Percentiles rank a stretch among this genome's conserved stretches.
These are phyloP conservation scores for Fusarium metavorans DNA, from an alignment of 2,329 filamentous ascomycete species.

Conservation along the genomic window DNA sequence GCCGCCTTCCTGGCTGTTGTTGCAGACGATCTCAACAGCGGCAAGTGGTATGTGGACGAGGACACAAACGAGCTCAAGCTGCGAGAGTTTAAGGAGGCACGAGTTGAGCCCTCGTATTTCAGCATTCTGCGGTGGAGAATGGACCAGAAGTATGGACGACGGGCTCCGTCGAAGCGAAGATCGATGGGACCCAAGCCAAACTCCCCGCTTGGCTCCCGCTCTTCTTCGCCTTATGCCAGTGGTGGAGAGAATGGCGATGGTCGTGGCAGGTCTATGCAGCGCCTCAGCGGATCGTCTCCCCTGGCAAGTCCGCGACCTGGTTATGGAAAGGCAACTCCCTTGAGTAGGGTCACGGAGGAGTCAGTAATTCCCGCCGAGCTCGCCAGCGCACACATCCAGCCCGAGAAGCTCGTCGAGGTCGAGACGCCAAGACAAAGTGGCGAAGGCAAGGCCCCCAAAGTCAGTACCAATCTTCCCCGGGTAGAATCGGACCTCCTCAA, in stretches of 20 bases:
- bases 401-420: slow-evolving; percentile 67
- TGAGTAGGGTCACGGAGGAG: slow-evolving; percentile 83
- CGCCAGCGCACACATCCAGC: slow-evolving; percentile 53
- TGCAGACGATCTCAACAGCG: slow-evolving; percentile 90
- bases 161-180: slow-evolving; percentile 62
- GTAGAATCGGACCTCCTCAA: slow-evolving; percentile 53
- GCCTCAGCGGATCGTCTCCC: slow-evolving; percentile 74
- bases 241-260: slow-evolving; percentile 71
- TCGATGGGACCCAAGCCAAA: slow-evolving; percentile 61
- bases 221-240: slow-evolving; percentile 73
- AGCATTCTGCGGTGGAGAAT: slow-evolving; percentile 95
- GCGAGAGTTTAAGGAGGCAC: slow-evolving; percentile 88
- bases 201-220: slow-evolving; percentile 62
- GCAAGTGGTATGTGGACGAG: slow-evolving; percentile 93
- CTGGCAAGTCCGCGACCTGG: slow-evolving; percentile 73
- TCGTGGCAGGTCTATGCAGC: slow-evolving; percentile 78
- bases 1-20: slow-evolving; percentile 85
- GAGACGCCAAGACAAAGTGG: slow-evolving; percentile 64
- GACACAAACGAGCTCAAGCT: slow-evolving; percentile 92
- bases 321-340: slow-evolving; percentile 74
- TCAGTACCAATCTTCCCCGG: slow-evolving; percentile 49
- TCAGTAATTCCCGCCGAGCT: slow-evolving; percentile 56
- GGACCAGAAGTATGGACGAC: slow-evolving; percentile 92
- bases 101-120: slow-evolving; percentile 92
- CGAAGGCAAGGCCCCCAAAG: slow-evolving; percentile 52